Base-by-base conservation (phyloP, 257 asterid species). In the Solanum corneliomulleri region DNA sequence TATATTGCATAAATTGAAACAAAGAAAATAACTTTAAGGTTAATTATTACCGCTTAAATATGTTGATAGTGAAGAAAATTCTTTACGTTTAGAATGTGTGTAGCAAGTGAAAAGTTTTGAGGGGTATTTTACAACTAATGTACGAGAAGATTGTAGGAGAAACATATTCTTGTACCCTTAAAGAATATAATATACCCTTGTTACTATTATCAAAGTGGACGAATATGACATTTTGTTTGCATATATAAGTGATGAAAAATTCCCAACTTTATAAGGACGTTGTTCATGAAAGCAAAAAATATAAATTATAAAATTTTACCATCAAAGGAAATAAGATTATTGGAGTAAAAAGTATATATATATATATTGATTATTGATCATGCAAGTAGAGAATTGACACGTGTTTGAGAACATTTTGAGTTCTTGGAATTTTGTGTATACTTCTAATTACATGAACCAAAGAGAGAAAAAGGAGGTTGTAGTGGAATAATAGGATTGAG, bases 401-500 rank as follows among this genome's bases (percentile, higher is more conserved):
- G 58, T 29, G 42, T 45, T 29, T 27, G 68, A 49, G 85, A 80
- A 80, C 44, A 80, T 37, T 37, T 81, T 82, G 47, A 45, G 75
- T 60, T 39, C 75, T 56, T 37, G n/a, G 39, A 49, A 75, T 33
- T 77, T 9, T 71, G 6, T 18, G 10, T 58, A 77, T 29, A 77
- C 23, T 21, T 45, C 23, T 76, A 74, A 47, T 29, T 80, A 16
- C 18, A 80, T 45, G 84, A 78, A 27, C 84, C 16, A 78, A 78
- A 78, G 68, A 80, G 68, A 80, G 27, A 27, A 18, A 78, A 47
- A 29, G 68, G 68, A 47, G 44, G 9, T 41, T 89, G 85, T 29
- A 83, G 81, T 86, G 66, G 64, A 76, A 80, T 85, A 78, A 47
- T 78, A 58, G 94, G 93, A 93, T 93, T 89, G 94, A 85, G 89